Conservation (phyloP, 441 rosid species). For the Syzygium malaccense region DNA sequence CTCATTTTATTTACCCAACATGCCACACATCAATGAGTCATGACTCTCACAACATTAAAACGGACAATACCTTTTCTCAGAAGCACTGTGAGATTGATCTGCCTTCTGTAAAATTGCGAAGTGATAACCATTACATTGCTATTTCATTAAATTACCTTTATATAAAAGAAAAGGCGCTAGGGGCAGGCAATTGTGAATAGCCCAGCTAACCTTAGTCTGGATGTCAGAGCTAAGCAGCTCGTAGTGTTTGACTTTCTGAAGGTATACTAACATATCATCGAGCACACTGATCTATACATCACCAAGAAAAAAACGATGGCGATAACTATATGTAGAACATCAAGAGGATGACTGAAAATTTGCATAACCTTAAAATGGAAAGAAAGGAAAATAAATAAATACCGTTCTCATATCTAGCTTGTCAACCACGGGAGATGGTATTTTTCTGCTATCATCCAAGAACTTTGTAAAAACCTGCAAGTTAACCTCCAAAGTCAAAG, state of each 20-base stretch:
- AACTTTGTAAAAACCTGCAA: constrained; percentile 57
- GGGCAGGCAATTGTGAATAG: constrained; percentile 5
- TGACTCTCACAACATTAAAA: not conserved
- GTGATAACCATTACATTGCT: not conserved
- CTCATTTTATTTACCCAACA: not conserved
- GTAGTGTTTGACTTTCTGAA: constrained; percentile 43
- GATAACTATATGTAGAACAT: constrained; percentile 2
- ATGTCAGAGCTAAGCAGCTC: constrained; percentile 51
- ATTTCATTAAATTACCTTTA: constrained; percentile 5
- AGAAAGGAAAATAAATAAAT: not conserved
- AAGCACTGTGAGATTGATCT: not conserved
- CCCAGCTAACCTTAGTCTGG: constrained; percentile 50
- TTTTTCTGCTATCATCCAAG: constrained; percentile 33
- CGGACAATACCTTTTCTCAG: constrained; percentile 3
- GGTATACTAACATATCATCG: constrained; percentile 45
- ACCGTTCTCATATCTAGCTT: constrained; percentile 49
- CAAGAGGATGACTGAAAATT: constrained; percentile 1
- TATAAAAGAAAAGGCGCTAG: not conserved
- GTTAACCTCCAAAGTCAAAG: constrained; percentile 12
- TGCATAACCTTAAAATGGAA: not conserved
- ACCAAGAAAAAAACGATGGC: not conserved
- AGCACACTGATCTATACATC: constrained; percentile 45
- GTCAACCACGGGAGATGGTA: constrained; percentile 40
- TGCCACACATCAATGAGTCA: not conserved
- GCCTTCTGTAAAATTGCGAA: not conserved